These are phyloP conservation scores for Atkinsonella hypoxylon DNA, from an alignment of 2,329 filamentous ascomycete species.

Conservation along the genomic window DNA sequence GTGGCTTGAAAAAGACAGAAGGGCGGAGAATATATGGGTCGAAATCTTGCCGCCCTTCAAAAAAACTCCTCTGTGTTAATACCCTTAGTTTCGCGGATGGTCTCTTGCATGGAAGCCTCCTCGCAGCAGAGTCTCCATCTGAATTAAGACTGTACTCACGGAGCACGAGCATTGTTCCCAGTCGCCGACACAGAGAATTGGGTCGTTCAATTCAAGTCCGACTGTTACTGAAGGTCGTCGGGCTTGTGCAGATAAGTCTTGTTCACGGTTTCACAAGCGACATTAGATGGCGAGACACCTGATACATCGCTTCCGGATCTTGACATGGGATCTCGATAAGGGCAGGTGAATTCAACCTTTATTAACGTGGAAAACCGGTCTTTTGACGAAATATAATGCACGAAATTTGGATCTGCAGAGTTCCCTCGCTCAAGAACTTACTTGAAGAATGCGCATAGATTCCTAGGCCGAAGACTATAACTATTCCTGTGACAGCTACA, in stretches of 20 bases:
- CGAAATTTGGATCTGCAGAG: not conserved
- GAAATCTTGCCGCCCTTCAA: not conserved
- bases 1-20: not conserved
- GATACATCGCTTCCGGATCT: slow-evolving; percentile 9
- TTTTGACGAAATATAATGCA: slow-evolving; percentile 1
- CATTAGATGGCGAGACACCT: slow-evolving; percentile 11
- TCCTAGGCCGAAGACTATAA: not conserved
- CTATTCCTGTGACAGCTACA: not conserved
- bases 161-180: not conserved
- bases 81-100: too few species aligned
- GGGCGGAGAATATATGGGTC: not conserved
- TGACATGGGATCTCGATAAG: slow-evolving; percentile 14
- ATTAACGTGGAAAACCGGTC: not conserved
- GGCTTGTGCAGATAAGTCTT: not conserved
- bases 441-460: not conserved
- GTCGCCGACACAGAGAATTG: not conserved
- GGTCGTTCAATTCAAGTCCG: not conserved
- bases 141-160: not conserved
- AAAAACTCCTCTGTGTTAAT: too few species aligned
- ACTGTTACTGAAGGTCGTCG: not conserved
- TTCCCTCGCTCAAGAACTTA: not conserved
- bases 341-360: slow-evolving; percentile 6
- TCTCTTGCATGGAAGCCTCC: not conserved
- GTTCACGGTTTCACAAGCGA: slow-evolving; percentile 4
- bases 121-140: not conserved